Evolutionary conservation across 2,329 filamentous ascomycete species (phyloP), one percentile per base, ranked within the genome.

Genomic region (Pseudogymnoascus verrucosus): DNA sequence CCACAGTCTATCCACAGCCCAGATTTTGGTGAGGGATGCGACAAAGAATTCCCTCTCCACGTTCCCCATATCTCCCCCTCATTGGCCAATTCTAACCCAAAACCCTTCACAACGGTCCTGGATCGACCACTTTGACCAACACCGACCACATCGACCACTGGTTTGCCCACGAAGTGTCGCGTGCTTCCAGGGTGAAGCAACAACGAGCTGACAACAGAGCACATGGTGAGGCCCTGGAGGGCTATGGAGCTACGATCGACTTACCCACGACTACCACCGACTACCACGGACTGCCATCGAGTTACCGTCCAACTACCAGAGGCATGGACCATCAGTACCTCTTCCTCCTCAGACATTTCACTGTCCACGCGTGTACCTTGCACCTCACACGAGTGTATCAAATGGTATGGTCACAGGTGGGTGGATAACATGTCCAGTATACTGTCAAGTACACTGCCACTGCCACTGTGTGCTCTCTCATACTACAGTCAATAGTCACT

Each of bases 141-240:
- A 51, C 44, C 44, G 44, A 51, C 44, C 44, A 26, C 44, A 51
- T 61, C 16, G 3, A 40, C 60, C 60, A 61, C 37, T 61, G 19
- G 31, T 61, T 40, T 26, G 36, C 23, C 60, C 40, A 40, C 34
- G 60, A 40, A 61, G 60, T 61, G 60, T 61, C 60, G 60, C 60
- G 60, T 61, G 60, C 60, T 61, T 61, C 60, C 44, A 51, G 44
- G 21, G 21, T 51, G 44, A 51, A 51, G 44, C 44, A 51, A 51
- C 44, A 51, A n/a, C 44, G 28, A 51, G 44, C 44, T 51, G 44
- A 12, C 21, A 28, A 51, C 12, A 5, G 44, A 51, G 21, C 44
- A 51, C 44, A 51, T 51, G 44, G 44, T 26, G 44, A 51, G 44
- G 44, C 23, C 44, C 2, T 26, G 23, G 44, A 51, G 44, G 44